Evolutionary conservation across 352 stramenopile species (phyloP).

Genomic region (Phytophthora podocarpi): DNA sequence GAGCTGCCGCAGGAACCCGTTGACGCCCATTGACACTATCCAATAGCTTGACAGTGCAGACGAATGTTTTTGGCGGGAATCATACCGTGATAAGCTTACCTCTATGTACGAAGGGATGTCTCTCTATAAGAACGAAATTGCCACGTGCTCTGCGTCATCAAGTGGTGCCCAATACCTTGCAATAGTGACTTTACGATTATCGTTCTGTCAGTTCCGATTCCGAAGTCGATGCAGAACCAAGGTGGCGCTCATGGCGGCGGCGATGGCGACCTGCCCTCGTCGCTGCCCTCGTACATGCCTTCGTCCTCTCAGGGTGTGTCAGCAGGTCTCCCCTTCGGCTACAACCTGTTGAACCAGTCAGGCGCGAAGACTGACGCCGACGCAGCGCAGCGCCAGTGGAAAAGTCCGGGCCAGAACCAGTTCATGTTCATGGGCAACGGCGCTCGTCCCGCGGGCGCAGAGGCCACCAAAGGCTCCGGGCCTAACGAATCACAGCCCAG

Average conservation of each 20-base stretch:
- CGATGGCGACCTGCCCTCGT: slow-evolving; percentile 70
- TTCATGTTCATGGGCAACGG: slow-evolving; percentile 52
- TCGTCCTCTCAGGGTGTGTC: slow-evolving; percentile 22
- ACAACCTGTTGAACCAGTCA: slow-evolving; percentile 39
- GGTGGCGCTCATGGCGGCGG: slow-evolving; percentile 10
- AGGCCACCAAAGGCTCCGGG: slow-evolving; percentile 4
- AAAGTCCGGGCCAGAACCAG: slow-evolving; percentile 48
- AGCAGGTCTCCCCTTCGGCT: slow-evolving; percentile 33
- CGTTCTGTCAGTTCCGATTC: not conserved
- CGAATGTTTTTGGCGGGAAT: slow-evolving; percentile 28
- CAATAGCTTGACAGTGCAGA: too few species aligned
- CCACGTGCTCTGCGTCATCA: not conserved
- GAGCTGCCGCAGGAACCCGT: slow-evolving; percentile 66
- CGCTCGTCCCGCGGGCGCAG: not conserved
- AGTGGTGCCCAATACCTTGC: not conserved
- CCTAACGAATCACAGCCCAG: slow-evolving; percentile 27
- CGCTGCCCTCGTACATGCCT: slow-evolving; percentile 80
- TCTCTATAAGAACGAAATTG: not conserved
- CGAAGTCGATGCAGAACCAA: slow-evolving; percentile 30
- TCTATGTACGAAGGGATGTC: not conserved
- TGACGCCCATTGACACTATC: slow-evolving; percentile 55
- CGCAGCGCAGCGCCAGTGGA: slow-evolving; percentile 57
- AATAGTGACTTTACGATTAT: not conserved
- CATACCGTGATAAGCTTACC: slow-evolving; percentile 9
- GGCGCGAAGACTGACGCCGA: slow-evolving; percentile 34